These are phyloP conservation scores for Aspergillus ochraceoroseus DNA, from an alignment of 2,329 filamentous ascomycete species.

Conservation along the genomic window DNA sequence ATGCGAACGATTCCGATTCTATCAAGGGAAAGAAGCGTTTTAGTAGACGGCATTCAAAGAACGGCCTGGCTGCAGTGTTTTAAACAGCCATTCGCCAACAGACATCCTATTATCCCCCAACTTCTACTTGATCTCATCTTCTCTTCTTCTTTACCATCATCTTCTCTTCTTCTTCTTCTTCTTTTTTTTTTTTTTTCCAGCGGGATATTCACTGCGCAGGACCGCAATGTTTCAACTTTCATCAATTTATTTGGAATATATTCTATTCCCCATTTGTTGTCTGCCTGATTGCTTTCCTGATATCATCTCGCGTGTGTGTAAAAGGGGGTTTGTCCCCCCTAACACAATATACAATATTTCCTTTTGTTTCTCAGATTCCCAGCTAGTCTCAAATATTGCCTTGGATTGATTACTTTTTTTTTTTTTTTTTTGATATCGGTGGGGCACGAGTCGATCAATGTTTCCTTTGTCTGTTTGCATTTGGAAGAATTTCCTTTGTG, in stretches of 20 bases:
- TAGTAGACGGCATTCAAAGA: slow-evolving; percentile 90
- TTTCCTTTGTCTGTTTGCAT: slow-evolving; percentile 21
- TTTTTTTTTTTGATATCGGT: slow-evolving; percentile 16
- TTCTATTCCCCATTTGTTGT: slow-evolving; percentile 18
- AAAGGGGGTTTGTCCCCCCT: too few relatives aligned
- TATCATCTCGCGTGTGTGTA: slow-evolving; percentile 16
- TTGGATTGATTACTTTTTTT: slow-evolving; percentile 17
- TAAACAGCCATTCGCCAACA: slow-evolving; percentile 45
- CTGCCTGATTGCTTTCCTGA: slow-evolving; percentile 11
- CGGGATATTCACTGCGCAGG: slow-evolving; percentile 15
- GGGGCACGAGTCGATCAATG: slow-evolving; percentile 16
- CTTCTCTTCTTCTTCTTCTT: slow-evolving; percentile 2
- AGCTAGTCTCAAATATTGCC: neutral
- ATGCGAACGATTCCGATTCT: slow-evolving; percentile 49
- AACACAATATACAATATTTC: slow-evolving; percentile 20
- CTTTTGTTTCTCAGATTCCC: slow-evolving; percentile 7
- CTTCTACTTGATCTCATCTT: too few relatives aligned
- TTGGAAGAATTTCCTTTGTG: slow-evolving; percentile 21
- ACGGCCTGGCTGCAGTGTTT: slow-evolving; percentile 85
- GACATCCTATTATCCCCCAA: too few relatives aligned
- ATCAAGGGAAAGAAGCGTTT: slow-evolving; percentile 62
- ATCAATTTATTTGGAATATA: slow-evolving; percentile 14
- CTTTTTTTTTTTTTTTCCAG: slow-evolving; percentile 5
- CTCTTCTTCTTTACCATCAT: slow-evolving; percentile 2
- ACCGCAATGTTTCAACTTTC: slow-evolving; percentile 13